Base-by-base conservation (phyloP, 1,284 basidiomycete species). In the Microbotryum saponariae region DNA sequence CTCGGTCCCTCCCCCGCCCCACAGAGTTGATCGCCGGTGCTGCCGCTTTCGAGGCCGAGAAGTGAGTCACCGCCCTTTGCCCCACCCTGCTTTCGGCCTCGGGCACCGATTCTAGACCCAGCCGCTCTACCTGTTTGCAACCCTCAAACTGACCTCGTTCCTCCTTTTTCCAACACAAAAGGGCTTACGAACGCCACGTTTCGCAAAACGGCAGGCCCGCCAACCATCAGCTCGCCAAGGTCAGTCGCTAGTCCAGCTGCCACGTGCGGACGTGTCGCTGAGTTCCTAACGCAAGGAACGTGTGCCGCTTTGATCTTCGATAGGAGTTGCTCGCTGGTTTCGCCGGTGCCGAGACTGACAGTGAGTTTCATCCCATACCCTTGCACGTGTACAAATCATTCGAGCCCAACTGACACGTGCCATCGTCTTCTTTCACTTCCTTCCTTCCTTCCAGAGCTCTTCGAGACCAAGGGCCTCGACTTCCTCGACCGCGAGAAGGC, bases 321-420 rank as follows among this genome's bases (percentile, higher is more conserved):
- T 51, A 76, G 63, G 75, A 77, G 71, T 58, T 77, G 60, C 50
- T 77, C 33, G 76, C 76, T 12, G 76, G 74, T 12, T 73, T 77
- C 54, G 75, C 75, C 16, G 73, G 65, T 9, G 75, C 74, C 49
- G 74, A 76, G 66, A 73, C 73, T 46, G 76, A 76, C 72, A 72
- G 37, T 42, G 37, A 42, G 37, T 42, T 42, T 6, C 12, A 42
- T 16, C 12, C 10, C 37, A 42, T 14, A n/a, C n/a, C 9, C 6
- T 42, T 42, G 9, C 16, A 42, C 37, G 37, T 42, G 16, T 42
- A 31, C 37, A 14, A 42, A 18, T 18, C 37, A 16, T 6, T 42
- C 37, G 9, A 16, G 14, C 9, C 16, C 37, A 42, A 42, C 16
- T 42, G 16, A 42, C 37, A 42, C 16, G 16, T 12, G 12, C 12